Percentiles rank a stretch among this genome's conserved stretches.
Conservation (phyloP, 2,329 filamentous ascomycete genomes). For the Hymenoscyphus albidus region DNA sequence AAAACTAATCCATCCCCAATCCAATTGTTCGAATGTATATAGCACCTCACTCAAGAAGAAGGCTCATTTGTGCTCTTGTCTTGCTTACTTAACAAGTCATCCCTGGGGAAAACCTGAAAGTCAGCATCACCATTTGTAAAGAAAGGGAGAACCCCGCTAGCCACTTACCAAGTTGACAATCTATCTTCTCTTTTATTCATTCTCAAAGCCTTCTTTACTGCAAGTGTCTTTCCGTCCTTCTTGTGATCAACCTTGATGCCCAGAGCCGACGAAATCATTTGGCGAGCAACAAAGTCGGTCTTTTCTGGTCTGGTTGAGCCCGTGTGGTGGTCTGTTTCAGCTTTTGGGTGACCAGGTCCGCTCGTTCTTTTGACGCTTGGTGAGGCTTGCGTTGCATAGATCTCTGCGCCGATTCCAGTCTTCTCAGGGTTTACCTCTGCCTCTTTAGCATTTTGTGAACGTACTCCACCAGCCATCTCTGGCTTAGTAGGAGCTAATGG, state of each 20-base stretch:
- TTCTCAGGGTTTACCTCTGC: neutral
- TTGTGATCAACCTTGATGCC: constrained; percentile 11
- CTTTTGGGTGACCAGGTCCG: neutral
- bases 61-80: neutral
- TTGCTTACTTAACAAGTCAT: neutral
- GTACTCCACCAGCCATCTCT: neutral
- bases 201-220: constrained; percentile 2
- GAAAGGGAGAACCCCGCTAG: neutral
- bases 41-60: neutral
- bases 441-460: neutral
- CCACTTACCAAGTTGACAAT: constrained; percentile 1
- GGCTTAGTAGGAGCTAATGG: neutral
- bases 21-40: neutral
- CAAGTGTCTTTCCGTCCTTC: constrained; percentile 9
- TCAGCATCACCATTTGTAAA: neutral
- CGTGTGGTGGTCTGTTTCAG: neutral
- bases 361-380: neutral
- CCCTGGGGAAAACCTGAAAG: no score
- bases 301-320: constrained; percentile 11
- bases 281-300: constrained; percentile 13
- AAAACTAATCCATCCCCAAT: neutral
- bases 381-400: neutral
- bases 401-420: neutral
- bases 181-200: neutral
- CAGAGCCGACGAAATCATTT: constrained; percentile 11